Base-by-base conservation (phyloP, 345 rosid species). In the Litchi chinensis region DNA sequence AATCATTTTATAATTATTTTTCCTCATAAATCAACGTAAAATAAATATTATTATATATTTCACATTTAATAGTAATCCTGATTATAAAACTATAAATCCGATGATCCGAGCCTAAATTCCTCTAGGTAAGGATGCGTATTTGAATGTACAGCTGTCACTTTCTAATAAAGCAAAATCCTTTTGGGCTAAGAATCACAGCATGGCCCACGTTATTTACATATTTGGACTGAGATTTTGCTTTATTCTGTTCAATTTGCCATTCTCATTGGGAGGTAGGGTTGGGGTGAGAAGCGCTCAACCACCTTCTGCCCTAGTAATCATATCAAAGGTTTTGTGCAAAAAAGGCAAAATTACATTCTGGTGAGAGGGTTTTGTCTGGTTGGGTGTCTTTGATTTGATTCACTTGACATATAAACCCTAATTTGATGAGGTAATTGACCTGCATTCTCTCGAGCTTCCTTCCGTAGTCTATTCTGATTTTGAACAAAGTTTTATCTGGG, bases 371-470 rank as follows among this genome's bases (percentile, higher is more conserved):
- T 73, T 56, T 57, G 32, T 5, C 2, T 50, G 41, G 68, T 74
- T 28, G 59, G 46, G 11, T 70, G 60, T 71, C 65, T 56, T 72
- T 63, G 48, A 72, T 56, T 72, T 39, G 56, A 26, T 71, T 71
- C 12, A 7, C 28, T 48, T 11, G 37, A 16, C 40, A 15, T 16
- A 62, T 16, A 40, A 60, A 43, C 70, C 43, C 69, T 43, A 54
- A 11, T 74, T 63, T 44, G 40, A 44, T 19, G 41, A 74, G 69
- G 77, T 74, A 74, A 74, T 21, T 41, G 46, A 13, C 41, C 68
- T 10, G 77, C 68, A 41, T 74, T 74, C 21, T 44, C 44, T 43
- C 24, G 16, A 56, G 28, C 43, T 46, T 32, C 77, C 46, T 62
- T 12, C 10, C 18, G 1, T 54, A 32, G 10, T 60, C 26, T 7